A percentile compares a stretch with the other conserved stretches of the same genome.
phyloP scores from a whole-genome alignment of 208 protist species.

The Leishmania mexicana region DNA sequence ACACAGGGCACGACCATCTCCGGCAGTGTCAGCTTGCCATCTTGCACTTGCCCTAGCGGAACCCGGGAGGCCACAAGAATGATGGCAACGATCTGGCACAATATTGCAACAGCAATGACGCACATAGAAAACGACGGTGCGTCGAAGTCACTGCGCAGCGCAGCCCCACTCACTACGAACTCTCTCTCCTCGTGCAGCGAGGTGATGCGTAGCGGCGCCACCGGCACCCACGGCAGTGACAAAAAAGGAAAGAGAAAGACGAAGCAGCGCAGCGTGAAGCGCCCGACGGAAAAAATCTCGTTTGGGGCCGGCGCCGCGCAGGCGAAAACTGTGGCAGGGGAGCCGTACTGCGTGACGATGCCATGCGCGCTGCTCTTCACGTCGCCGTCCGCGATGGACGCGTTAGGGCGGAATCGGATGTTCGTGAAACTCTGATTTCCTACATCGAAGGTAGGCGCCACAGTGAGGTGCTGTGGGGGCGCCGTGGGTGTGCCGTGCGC shows the following conservation, averaged over 20 bases:
- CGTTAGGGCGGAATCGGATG: conserved; percentile 14
- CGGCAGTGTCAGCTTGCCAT: conserved; percentile 48
- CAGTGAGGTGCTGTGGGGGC: background rate
- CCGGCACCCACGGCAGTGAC: conserved; percentile 54
- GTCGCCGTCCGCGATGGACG: conserved; percentile 22
- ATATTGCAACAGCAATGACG: conserved; percentile 45
- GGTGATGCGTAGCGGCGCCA: conserved; percentile 54
- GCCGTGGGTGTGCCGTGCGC: background rate
- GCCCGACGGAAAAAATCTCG: conserved; percentile 54
- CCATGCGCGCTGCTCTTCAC: conserved; percentile 10
- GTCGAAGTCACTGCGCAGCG: conserved; percentile 67
- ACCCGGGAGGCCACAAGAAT: conserved; percentile 56
- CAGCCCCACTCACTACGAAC: conserved; percentile 82
- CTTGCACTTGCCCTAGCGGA: conserved; percentile 39
- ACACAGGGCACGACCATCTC: conserved; percentile 76
- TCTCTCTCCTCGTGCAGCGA: conserved; percentile 75
- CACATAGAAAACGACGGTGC: conserved; percentile 52
- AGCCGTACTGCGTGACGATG: conserved; percentile 14
- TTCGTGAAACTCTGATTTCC: conserved; percentile 25
- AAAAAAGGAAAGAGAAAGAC: conserved; percentile 84
- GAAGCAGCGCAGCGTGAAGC: conserved; percentile 37
- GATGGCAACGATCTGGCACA: conserved; percentile 52
- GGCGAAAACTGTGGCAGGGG: conserved; percentile 47
- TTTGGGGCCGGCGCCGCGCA: conserved; percentile 52
- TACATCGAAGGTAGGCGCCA: conserved; percentile 6